These are phyloP conservation scores for Elongisporangium anandrum DNA, from an alignment of 352 stramenopile species.

Conservation along the genomic window DNA sequence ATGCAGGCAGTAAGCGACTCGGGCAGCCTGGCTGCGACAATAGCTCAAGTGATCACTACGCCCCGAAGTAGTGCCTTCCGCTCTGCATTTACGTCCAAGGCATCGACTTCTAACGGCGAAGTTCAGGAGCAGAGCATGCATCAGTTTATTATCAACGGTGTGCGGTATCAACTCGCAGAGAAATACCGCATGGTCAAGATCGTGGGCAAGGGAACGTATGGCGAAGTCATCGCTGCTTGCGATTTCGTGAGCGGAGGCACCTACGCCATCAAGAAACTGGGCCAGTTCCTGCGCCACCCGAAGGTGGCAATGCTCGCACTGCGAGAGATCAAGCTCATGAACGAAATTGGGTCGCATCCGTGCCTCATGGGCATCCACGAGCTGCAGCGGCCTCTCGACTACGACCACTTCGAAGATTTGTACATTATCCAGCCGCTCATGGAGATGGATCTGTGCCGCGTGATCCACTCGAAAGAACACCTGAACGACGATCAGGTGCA, in stretches of 20 bases:
- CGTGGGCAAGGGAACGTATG: constrained; percentile 87
- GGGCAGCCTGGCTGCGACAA: neutral
- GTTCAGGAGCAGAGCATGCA: constrained; percentile 70
- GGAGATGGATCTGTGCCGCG: constrained; percentile 94
- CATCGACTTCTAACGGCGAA: neutral
- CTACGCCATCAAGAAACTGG: constrained; percentile 89
- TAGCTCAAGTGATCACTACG: neutral
- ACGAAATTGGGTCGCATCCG: constrained; percentile 66
- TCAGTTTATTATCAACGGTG: constrained; percentile 85
- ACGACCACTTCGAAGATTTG: constrained; percentile 93
- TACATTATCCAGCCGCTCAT: constrained; percentile 98
- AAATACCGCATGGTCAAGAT: constrained; percentile 90
- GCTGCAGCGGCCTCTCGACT: constrained; percentile 74
- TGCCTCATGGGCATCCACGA: constrained; percentile 83
- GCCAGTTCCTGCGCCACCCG: constrained; percentile 76
- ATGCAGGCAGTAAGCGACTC: neutral
- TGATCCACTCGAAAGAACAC: constrained; percentile 86
- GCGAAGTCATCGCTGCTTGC: constrained; percentile 85
- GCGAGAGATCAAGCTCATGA: constrained; percentile 88
- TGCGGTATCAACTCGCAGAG: constrained; percentile 81
- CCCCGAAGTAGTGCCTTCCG: neutral
- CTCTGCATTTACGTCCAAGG: neutral
- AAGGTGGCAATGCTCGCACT: constrained; percentile 82
- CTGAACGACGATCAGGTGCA: constrained; percentile 94
- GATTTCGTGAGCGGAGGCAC: constrained; percentile 83